A percentile compares a stretch with the other conserved stretches of the same genome.
Conservation (phyloP, 495 filamentous ascomycete genomes). For the Penicillium cinerascens region DNA sequence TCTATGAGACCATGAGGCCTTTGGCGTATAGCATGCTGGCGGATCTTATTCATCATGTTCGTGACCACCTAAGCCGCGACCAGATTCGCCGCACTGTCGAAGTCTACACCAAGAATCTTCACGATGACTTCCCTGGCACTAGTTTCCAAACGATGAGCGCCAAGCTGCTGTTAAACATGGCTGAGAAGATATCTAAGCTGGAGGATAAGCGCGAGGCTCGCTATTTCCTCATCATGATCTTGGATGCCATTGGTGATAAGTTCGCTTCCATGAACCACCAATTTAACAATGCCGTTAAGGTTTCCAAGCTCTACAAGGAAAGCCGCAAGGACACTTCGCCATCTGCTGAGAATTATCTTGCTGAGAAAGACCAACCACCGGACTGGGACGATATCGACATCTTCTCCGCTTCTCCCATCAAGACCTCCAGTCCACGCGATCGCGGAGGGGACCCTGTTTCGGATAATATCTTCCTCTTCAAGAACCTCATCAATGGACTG, state of each 20-base stretch:
- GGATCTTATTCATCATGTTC: slow-evolving; percentile 95
- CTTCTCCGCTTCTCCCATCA: slow-evolving; percentile 93
- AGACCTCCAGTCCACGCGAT: slow-evolving; percentile 88
- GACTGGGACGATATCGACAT: slow-evolving; percentile 99
- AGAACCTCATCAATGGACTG: slow-evolving; percentile 94
- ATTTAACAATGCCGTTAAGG: slow-evolving; percentile 89
- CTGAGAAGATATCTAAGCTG: slow-evolving; percentile 90
- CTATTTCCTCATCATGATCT: slow-evolving; percentile 93
- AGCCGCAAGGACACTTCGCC: slow-evolving; percentile 59
- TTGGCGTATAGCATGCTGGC: slow-evolving; percentile 98
- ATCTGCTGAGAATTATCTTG: slow-evolving; percentile 70
- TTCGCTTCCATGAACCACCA: slow-evolving; percentile 98
- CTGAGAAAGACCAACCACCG: slow-evolving; percentile 72
- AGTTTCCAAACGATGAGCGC: slow-evolving; percentile 99
- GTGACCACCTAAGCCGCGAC: slow-evolving; percentile 73
- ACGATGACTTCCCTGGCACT: slow-evolving; percentile 93
- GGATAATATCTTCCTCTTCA: slow-evolving; percentile 98
- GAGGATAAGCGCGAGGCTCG: slow-evolving; percentile 88
- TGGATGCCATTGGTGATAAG: slow-evolving; percentile 96
- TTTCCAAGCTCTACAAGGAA: slow-evolving; percentile 69
- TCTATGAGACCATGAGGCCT: slow-evolving; percentile 94
- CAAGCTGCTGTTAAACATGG: slow-evolving; percentile 94
- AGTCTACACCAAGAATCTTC: slow-evolving; percentile 94
- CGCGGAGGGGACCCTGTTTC: slow-evolving; percentile 87
- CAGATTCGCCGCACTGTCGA: slow-evolving; percentile 94